Percentiles rank a stretch among this genome's conserved stretches.
Conservation (phyloP, 2,329 filamentous ascomycete genomes). For the Fusarium tjaetaba region DNA sequence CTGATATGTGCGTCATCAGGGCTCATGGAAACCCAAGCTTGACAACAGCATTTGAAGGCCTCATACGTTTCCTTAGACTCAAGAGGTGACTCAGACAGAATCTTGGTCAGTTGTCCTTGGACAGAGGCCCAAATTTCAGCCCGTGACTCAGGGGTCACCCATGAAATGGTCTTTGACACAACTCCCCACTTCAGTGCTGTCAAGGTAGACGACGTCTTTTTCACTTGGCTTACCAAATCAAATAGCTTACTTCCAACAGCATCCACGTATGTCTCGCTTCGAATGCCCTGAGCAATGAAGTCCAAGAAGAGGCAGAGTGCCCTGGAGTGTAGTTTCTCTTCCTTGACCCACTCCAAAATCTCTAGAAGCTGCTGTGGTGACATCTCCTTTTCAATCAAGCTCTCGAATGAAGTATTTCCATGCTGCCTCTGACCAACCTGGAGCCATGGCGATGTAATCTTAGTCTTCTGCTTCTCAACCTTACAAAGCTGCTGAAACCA, state of each 20-base stretch:
- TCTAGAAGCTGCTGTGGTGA: conserved; percentile 56
- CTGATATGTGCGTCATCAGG: conserved; percentile 47
- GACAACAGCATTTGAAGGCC: conserved; percentile 53
- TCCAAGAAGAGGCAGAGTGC: conserved; percentile 56
- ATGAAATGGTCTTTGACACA: conserved; percentile 49
- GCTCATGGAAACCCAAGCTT: conserved; percentile 52
- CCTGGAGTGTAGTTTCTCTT: conserved; percentile 44
- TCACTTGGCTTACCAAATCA: conserved; percentile 46
- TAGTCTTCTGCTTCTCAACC: conserved; percentile 45
- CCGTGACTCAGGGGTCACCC: conserved; percentile 46
- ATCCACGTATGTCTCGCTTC: conserved; percentile 55
- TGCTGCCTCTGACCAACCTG: conserved; percentile 35
- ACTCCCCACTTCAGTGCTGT: conserved; percentile 55
- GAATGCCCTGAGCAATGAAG: conserved; percentile 55
- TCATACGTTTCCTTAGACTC: conserved; percentile 51
- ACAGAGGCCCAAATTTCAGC: conserved; percentile 48
- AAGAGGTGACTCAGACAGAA: conserved; percentile 47
- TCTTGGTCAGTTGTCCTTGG: conserved; percentile 47
- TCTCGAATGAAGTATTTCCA: conserved; percentile 29
- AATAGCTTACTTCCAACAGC: conserved; percentile 53
- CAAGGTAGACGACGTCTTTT: conserved; percentile 44
- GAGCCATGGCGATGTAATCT: conserved; percentile 48
- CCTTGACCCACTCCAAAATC: conserved; percentile 55
- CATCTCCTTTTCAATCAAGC: conserved; percentile 54
- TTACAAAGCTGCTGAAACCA: conserved; percentile 58